A percentile compares a stretch with the other conserved stretches of the same genome.
These are phyloP conservation scores for Lachnellula hyalina DNA, from an alignment of 2,329 filamentous ascomycete genomes.

Conservation along the genomic window DNA sequence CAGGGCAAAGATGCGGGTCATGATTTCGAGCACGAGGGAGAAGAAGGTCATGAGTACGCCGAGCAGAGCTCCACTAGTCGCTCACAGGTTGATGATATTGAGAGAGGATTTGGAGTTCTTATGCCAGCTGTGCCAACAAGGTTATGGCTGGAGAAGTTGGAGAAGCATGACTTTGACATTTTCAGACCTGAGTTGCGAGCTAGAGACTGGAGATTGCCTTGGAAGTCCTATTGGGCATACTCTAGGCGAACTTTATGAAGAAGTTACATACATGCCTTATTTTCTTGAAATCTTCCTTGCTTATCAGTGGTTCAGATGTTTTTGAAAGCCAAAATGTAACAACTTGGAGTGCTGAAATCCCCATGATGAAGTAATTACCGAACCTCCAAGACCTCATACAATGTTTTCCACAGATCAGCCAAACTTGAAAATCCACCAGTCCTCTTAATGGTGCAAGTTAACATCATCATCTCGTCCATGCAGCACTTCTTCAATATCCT, in stretches of 20 bases:
- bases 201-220: conserved; percentile 80
- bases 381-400: too few relatives aligned
- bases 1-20: conserved; percentile 72
- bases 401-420: too few relatives aligned
- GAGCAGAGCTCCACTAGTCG: conserved; percentile 33
- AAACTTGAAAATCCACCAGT: too few relatives aligned
- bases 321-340: too few relatives aligned
- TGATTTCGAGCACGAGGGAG: conserved; percentile 80
- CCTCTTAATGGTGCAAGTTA: too few relatives aligned
- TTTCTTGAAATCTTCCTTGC: too few relatives aligned
- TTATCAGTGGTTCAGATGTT: too few relatives aligned
- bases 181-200: conserved; percentile 58
- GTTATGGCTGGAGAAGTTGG: conserved; percentile 71
- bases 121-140: conserved; percentile 74
- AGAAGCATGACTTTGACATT: conserved; percentile 81
- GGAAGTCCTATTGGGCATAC: conserved; percentile 62
- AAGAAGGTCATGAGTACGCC: conserved; percentile 58
- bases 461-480: too few relatives aligned
- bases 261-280: too few relatives aligned
- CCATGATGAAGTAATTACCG: too few relatives aligned
- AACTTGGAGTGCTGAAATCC: too few relatives aligned
- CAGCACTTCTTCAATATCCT: too few relatives aligned
- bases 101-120: conserved; percentile 70
- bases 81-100: conserved; percentile 45
- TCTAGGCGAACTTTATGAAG: conserved; percentile 44